These are phyloP conservation scores for Holtermanniella nyarrowii DNA, from an alignment of 768 basidiomycete genomes.

Conservation along the genomic window DNA sequence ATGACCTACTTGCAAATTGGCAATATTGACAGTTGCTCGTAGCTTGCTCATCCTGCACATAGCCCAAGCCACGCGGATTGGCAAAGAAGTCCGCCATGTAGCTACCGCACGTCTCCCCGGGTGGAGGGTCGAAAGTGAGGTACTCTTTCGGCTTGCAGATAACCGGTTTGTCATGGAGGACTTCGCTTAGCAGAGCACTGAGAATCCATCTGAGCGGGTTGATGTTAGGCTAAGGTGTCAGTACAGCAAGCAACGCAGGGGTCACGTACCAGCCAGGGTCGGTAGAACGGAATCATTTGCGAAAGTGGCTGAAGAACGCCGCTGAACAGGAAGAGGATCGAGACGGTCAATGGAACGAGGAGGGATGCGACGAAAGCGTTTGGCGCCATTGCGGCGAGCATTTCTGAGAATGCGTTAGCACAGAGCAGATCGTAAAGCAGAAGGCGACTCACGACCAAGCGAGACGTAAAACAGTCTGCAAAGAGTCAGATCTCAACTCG, in stretches of 20 bases:
- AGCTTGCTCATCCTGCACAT: conserved; percentile 8
- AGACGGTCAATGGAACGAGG: conserved; percentile 11
- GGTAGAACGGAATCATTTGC: conserved; percentile 11
- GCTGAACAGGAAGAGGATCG: conserved; percentile 13
- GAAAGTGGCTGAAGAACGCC: conserved; percentile 11
- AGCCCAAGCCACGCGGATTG: neutral
- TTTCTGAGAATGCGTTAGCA: neutral
- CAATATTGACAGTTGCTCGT: conserved; percentile 29
- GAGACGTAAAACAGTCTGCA: neutral
- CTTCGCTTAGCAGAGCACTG: conserved; percentile 29
- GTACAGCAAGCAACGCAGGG: neutral
- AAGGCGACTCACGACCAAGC: neutral
- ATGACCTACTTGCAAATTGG: conserved; percentile 9
- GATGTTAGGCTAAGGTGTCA: conserved; percentile 15
- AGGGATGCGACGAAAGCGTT: conserved; percentile 2
- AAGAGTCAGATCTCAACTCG: neutral
- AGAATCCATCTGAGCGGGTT: conserved; percentile 37
- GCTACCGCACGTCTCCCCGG: conserved; percentile 29
- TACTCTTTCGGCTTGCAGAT: conserved; percentile 25
- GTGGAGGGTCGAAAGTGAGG: conserved; percentile 30
- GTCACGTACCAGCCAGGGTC: conserved; percentile 8
- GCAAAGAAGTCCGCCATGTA: conserved; percentile 33
- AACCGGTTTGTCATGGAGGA: conserved; percentile 34
- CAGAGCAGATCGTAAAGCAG: neutral
- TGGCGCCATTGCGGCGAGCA: neutral